phyloP scores from a whole-genome alignment of 2,329 filamentous ascomycete species.

The Xylariales sp. region DNA sequence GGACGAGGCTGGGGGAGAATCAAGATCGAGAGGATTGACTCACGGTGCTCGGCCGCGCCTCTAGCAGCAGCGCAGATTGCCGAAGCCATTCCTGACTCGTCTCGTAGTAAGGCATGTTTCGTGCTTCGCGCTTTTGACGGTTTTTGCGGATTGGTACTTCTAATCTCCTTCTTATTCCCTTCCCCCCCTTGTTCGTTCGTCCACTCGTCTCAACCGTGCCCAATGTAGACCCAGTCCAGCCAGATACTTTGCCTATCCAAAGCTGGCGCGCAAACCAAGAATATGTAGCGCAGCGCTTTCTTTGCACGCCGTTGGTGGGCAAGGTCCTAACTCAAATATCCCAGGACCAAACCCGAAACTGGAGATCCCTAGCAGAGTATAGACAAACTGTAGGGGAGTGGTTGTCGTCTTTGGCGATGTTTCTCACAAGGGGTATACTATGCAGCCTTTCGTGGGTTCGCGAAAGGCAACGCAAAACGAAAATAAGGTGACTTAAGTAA shows the following conservation, averaged over 20 bases:
- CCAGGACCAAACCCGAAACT: no score
- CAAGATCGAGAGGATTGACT: slow-evolving; percentile 46
- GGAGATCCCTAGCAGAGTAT: background rate
- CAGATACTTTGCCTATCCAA: background rate
- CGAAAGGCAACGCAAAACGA: background rate
- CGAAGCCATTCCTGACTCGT: slow-evolving; percentile 92
- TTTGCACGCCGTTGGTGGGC: background rate
- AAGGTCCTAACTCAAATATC: background rate
- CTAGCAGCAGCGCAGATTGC: slow-evolving; percentile 84
- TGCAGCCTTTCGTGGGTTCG: background rate
- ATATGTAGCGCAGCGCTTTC: background rate
- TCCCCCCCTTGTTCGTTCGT: background rate
- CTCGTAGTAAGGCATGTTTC: slow-evolving; percentile 78
- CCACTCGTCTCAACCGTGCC: background rate
- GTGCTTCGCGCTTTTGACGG: background rate
- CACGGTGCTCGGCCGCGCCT: slow-evolving; percentile 88
- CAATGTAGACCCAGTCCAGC: background rate
- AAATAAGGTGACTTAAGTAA: no score
- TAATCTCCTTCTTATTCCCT: background rate
- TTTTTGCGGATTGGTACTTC: background rate
- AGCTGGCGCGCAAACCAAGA: slow-evolving; percentile 1
- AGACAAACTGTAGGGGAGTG: background rate
- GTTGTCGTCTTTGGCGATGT: background rate
- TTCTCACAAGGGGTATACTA: background rate
- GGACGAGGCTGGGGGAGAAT: background rate